Conservation (phyloP, 2,329 filamentous ascomycete species). For the Claviceps pusilla region DNA sequence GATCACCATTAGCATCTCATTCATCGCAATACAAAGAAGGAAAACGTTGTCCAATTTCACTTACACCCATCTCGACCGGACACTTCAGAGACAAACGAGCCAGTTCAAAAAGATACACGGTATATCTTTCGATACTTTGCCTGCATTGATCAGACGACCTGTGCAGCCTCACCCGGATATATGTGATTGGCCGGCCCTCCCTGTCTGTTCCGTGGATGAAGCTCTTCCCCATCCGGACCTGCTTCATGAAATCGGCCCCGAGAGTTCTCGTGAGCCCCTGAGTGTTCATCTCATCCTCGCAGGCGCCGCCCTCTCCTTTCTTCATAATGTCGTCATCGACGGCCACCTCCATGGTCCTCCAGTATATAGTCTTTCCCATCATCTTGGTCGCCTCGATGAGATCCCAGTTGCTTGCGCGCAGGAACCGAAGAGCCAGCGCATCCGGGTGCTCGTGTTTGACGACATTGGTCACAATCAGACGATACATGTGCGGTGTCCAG, state of each 20-base stretch:
- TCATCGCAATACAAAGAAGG: too few relatives aligned
- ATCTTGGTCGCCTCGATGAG: conserved; percentile 75
- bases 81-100: conserved; percentile 47
- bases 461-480: conserved; percentile 70
- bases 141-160: conserved; percentile 61
- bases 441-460: conserved; percentile 84
- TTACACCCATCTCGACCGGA: conserved; percentile 64
- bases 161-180: conserved; percentile 63
- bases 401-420: conserved; percentile 77
- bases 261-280: conserved; percentile 47
- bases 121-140: conserved; percentile 64
- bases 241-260: conserved; percentile 61
- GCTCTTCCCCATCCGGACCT: conserved; percentile 73
- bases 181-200: conserved; percentile 62
- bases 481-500: conserved; percentile 57
- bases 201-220: conserved; percentile 73
- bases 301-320: conserved; percentile 49
- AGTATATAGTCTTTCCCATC: conserved; percentile 79
- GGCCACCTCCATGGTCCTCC: conserved; percentile 62
- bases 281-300: conserved; percentile 38
- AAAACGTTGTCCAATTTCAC: conserved; percentile 13
- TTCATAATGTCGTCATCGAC: conserved; percentile 72
- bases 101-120: conserved; percentile 78
- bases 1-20: too few relatives aligned
- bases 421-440: conserved; percentile 58